A percentile compares a stretch with the other conserved stretches of the same genome.
These are phyloP conservation scores for Candida pini DNA, from an alignment of 805 yeast genomes.

Conservation along the genomic window DNA sequence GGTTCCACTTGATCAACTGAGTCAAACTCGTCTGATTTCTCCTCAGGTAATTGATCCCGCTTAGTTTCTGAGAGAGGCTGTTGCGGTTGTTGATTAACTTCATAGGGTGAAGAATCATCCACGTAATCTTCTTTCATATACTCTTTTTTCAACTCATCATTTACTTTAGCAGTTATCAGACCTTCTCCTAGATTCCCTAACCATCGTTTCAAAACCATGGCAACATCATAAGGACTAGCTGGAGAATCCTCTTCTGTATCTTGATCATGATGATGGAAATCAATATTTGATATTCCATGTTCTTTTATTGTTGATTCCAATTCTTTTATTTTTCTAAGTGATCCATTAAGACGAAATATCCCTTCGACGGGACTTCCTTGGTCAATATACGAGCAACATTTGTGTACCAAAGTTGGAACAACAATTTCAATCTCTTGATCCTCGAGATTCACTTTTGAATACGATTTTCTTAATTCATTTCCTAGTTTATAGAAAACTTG, in stretches of 20 bases:
- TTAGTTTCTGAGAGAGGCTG: too few species aligned
- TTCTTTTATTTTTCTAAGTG: conserved; percentile 27
- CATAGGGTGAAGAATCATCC: conserved; percentile 3
- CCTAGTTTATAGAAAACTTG: conserved; percentile 12
- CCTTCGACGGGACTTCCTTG: conserved; percentile 26
- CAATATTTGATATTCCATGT: conserved; percentile 16
- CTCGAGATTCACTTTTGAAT: conserved; percentile 7
- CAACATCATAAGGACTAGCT: conserved; percentile 29
- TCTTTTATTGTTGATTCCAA: conserved; percentile 23
- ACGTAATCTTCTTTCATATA: too few species aligned
- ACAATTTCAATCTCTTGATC: conserved; percentile 8
- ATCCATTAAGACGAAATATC: conserved; percentile 32
- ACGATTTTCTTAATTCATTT: conserved; percentile 19
- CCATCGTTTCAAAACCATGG: conserved; percentile 33
- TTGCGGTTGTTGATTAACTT: too few species aligned
- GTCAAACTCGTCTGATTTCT: too few species aligned
- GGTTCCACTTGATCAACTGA: too few species aligned
- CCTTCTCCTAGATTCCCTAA: conserved; percentile 26
- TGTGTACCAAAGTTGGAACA: conserved; percentile 27
- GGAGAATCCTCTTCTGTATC: conserved; percentile 11
- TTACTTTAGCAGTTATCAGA: conserved; percentile 22
- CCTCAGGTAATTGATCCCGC: too few species aligned
- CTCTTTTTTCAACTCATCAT: conserved; percentile 15
- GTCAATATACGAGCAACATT: conserved; percentile 27
- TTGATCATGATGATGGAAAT: conserved; percentile 9